A percentile compares a stretch with the other conserved stretches of the same genome.
These are phyloP conservation scores for Hypoxylon sp. DNA, from an alignment of 2,329 filamentous ascomycete genomes.

Conservation along the genomic window DNA sequence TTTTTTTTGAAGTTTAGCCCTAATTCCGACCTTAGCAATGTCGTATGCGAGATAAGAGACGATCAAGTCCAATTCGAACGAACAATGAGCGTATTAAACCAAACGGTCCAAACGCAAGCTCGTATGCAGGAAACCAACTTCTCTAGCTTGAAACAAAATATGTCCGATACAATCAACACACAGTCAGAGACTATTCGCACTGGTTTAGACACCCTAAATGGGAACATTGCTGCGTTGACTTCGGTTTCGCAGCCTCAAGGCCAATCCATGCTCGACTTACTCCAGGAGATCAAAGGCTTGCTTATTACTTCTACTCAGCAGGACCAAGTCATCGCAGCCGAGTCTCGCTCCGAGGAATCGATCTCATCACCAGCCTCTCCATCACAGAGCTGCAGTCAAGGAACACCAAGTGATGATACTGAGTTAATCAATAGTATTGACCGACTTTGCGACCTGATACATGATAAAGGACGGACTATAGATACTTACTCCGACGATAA, in stretches of 20 bases:
- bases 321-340: background rate
- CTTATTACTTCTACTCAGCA: background rate
- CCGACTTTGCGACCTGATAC: background rate
- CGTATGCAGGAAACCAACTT: background rate
- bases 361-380: background rate
- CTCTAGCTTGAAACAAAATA: background rate
- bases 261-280: slow-evolving; percentile 1
- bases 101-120: slow-evolving; percentile 1
- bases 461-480: slow-evolving; percentile 5
- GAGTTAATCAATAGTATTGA: slow-evolving; percentile 5
- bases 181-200: background rate
- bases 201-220: background rate
- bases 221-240: background rate
- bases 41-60: background rate
- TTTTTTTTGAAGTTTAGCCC: background rate
- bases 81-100: background rate
- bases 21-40: background rate
- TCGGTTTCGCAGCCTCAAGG: background rate
- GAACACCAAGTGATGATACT: background rate
- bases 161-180: background rate
- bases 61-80: background rate
- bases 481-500: background rate
- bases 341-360: background rate
- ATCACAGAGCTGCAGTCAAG: background rate
- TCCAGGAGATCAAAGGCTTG: slow-evolving; percentile 2